Percentiles rank a stretch among this genome's conserved stretches.
phyloP scores from a whole-genome alignment of 2,329 filamentous ascomycete species.

The Aspergillus sp. region DNA sequence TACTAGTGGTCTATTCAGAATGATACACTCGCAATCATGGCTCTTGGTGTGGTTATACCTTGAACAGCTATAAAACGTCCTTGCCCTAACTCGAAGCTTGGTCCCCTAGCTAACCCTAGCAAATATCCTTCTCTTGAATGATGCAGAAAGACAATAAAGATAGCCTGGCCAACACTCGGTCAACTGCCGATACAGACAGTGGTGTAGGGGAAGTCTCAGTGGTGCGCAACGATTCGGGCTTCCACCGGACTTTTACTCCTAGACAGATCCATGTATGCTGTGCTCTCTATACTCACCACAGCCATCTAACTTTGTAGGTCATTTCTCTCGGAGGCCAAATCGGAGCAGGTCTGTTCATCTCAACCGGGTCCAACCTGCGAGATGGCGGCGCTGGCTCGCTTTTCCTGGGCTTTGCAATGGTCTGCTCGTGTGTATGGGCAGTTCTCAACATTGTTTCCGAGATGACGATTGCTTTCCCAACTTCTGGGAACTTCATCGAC shows the following conservation, averaged over 20 bases:
- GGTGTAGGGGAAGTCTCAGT: background rate
- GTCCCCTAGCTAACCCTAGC: background rate
- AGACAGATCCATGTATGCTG: slow-evolving; percentile 5
- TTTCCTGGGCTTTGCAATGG: slow-evolving; percentile 33
- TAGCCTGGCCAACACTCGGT: background rate
- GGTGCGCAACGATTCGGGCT: background rate
- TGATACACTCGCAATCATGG: background rate
- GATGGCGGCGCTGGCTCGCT: slow-evolving; percentile 34
- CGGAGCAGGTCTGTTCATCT: slow-evolving; percentile 20
- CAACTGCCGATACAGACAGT: background rate
- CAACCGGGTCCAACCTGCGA: slow-evolving; percentile 23
- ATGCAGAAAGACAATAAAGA: background rate
- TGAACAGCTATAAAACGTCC: background rate
- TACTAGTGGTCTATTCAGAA: background rate
- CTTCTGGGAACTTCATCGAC: slow-evolving; percentile 7
- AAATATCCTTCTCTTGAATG: background rate
- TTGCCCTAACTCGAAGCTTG: background rate
- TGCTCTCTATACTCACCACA: background rate
- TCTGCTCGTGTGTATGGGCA: slow-evolving; percentile 32
- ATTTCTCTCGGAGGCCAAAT: slow-evolving; percentile 12
- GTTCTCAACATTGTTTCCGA: slow-evolving; percentile 35
- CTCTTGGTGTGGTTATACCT: background rate
- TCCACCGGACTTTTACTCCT: slow-evolving; percentile 4
- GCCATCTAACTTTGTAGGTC: background rate
- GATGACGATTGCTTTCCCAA: slow-evolving; percentile 37